Conservation (phyloP, 2,329 filamentous ascomycete genomes). For the Beauveria sp. region DNA sequence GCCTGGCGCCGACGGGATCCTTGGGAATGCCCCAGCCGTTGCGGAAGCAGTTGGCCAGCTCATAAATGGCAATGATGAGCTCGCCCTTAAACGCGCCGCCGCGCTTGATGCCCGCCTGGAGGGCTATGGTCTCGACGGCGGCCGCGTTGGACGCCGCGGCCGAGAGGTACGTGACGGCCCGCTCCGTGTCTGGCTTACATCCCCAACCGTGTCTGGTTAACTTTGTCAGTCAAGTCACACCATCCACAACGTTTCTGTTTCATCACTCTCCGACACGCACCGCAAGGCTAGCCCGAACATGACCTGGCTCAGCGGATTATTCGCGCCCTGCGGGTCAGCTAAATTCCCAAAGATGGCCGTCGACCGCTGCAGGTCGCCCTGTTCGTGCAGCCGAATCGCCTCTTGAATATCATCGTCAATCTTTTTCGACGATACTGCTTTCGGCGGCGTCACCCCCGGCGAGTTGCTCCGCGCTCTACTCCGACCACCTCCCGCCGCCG, state of each 20-base stretch:
- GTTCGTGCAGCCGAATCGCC: constrained; percentile 90
- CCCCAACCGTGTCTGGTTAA: constrained; percentile 81
- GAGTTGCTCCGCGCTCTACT: constrained; percentile 14
- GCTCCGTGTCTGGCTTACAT: constrained; percentile 61
- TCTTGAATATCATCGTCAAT: constrained; percentile 75
- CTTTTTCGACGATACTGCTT: constrained; percentile 38
- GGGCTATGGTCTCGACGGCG: constrained; percentile 73
- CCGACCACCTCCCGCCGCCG: constrained; percentile 12
- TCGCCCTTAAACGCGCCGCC: constrained; percentile 94
- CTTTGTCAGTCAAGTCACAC: constrained; percentile 11
- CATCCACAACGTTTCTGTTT: too few relatives aligned
- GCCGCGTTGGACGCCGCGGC: constrained; percentile 87
- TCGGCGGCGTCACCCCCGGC: constrained; percentile 15
- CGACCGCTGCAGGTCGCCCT: constrained; percentile 67
- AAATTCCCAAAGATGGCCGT: constrained; percentile 80
- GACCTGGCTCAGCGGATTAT: constrained; percentile 92
- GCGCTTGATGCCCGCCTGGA: constrained; percentile 82
- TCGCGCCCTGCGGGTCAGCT: constrained; percentile 74
- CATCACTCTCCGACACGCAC: constrained; percentile 34
- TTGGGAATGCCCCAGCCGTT: constrained; percentile 88
- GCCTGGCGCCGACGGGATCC: constrained; percentile 76
- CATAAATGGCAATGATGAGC: constrained; percentile 91
- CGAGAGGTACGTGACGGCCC: constrained; percentile 77
- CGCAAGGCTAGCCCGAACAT: constrained; percentile 86
- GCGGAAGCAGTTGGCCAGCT: constrained; percentile 86